Evolutionary conservation across 352 stramenopile species (phyloP).

Genomic region (Nothophytophthora sp.): DNA sequence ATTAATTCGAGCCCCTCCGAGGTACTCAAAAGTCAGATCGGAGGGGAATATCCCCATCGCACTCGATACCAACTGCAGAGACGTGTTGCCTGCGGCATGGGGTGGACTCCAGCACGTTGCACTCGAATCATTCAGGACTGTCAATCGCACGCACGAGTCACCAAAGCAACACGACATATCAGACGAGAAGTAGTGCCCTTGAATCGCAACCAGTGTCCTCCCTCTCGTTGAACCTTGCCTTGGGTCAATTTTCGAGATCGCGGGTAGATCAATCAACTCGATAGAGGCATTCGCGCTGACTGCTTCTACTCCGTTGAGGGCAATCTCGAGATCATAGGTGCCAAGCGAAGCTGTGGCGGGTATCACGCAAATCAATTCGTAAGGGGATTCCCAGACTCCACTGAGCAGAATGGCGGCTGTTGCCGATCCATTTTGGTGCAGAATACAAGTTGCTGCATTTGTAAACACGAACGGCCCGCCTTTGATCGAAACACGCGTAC

Average conservation of each 20-base stretch:
- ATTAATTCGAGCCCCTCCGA: slow-evolving; percentile 8
- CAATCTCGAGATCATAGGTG: slow-evolving; percentile 26
- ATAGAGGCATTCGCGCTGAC: slow-evolving; percentile 11
- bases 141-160: slow-evolving; percentile 25
- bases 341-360: background rate
- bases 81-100: slow-evolving; percentile 7
- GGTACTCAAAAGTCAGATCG: slow-evolving; percentile 24
- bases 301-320: slow-evolving; percentile 24
- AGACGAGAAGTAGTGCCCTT: slow-evolving; percentile 18
- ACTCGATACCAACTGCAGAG: slow-evolving; percentile 16
- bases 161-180: slow-evolving; percentile 54
- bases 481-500: slow-evolving; percentile 16
- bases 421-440: slow-evolving; percentile 5
- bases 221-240: slow-evolving; percentile 12
- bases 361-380: slow-evolving; percentile 26
- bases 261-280: slow-evolving; percentile 24
- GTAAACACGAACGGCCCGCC: slow-evolving; percentile 29
- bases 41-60: slow-evolving; percentile 10
- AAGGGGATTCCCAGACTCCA: slow-evolving; percentile 29
- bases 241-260: slow-evolving; percentile 22
- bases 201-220: slow-evolving; percentile 29
- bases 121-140: slow-evolving; percentile 13
- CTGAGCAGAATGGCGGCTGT: slow-evolving; percentile 1
- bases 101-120: slow-evolving; percentile 22
- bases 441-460: slow-evolving; percentile 12